These are phyloP conservation scores for Spergularia bocconei DNA, from an alignment of 148 eudicot genomes.

Conservation along the genomic window DNA sequence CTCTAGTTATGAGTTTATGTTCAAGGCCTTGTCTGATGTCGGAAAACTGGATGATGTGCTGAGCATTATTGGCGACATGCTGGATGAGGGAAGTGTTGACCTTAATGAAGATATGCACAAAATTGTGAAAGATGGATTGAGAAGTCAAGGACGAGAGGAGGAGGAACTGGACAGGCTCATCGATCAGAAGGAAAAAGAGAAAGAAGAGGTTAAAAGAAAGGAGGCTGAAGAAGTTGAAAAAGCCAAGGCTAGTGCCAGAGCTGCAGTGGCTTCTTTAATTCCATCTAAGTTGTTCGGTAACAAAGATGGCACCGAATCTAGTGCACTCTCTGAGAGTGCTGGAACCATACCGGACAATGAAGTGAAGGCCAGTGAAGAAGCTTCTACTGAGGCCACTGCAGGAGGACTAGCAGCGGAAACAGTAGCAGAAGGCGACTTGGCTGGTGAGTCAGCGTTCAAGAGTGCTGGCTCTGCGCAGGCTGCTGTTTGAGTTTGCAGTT, in stretches of 20 bases:
- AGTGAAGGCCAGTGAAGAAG: not conserved
- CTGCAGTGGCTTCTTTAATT: conserved; percentile 69
- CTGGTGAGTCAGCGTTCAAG: not conserved
- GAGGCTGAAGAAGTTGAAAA: conserved; percentile 78
- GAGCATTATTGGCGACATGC: conserved; percentile 49
- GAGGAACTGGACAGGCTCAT: conserved; percentile 72
- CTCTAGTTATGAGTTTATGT: conserved; percentile 71
- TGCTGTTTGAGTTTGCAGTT: conserved; percentile 15
- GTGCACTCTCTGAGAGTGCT: conserved; percentile 21
- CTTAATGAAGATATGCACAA: conserved; percentile 72
- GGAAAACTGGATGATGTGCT: conserved; percentile 78
- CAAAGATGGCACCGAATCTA: conserved; percentile 39
- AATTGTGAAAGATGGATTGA: conserved; percentile 65
- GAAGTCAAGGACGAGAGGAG: conserved; percentile 66
- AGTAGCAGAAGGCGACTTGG: conserved; percentile 17
- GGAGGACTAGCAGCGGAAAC: conserved; percentile 13
- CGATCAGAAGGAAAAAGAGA: conserved; percentile 68
- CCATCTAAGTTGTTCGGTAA: conserved; percentile 71
- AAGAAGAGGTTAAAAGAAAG: conserved; percentile 70
- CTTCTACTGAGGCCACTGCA: conserved; percentile 9
- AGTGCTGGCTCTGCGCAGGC: conserved; percentile 21
- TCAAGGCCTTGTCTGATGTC: conserved; percentile 65
- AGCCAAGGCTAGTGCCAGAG: conserved; percentile 71
- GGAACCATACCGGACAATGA: not conserved
- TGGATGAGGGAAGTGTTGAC: conserved; percentile 75